Conservation (phyloP, 306 rosid species). For the Cucumis hystrix region DNA sequence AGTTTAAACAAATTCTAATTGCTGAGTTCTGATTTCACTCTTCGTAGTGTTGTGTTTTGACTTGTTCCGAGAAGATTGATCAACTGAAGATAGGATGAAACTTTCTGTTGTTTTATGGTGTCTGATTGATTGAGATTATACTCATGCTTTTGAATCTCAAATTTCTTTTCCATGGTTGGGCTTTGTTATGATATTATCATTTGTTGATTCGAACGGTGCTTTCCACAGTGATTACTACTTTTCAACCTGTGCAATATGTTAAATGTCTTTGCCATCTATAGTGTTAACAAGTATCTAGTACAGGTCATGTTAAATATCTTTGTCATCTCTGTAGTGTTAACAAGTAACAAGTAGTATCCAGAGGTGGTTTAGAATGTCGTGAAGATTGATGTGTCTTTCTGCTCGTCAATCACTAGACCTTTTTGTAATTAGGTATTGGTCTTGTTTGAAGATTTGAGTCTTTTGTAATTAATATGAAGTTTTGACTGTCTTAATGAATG, state of each 20-base stretch:
- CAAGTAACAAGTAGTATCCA: too few species aligned
- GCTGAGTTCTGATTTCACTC: too few species aligned
- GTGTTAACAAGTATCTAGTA: background rate
- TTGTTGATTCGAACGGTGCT: background rate
- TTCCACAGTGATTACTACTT: background rate
- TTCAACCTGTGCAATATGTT: background rate
- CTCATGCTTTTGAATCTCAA: background rate
- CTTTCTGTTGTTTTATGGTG: background rate
- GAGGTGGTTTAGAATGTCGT: too few species aligned
- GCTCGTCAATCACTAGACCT: too few species aligned
- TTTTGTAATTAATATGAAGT: background rate
- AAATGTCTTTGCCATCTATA: background rate
- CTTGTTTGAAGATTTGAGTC: too few species aligned
- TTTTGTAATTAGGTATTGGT: too few species aligned
- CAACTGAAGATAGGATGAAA: background rate
- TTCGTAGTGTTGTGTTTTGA: too few species aligned
- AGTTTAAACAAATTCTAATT: too few species aligned
- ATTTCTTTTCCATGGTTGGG: background rate
- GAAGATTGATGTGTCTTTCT: too few species aligned
- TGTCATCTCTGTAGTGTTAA: too few species aligned
- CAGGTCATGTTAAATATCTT: too few species aligned
- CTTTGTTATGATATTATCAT: background rate
- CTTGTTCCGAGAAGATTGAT: background rate
- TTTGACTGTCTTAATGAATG: background rate
- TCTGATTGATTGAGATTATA: background rate